Conservation (phyloP, 2,329 filamentous ascomycete species). For the Coniochaeta hoffmannii region DNA sequence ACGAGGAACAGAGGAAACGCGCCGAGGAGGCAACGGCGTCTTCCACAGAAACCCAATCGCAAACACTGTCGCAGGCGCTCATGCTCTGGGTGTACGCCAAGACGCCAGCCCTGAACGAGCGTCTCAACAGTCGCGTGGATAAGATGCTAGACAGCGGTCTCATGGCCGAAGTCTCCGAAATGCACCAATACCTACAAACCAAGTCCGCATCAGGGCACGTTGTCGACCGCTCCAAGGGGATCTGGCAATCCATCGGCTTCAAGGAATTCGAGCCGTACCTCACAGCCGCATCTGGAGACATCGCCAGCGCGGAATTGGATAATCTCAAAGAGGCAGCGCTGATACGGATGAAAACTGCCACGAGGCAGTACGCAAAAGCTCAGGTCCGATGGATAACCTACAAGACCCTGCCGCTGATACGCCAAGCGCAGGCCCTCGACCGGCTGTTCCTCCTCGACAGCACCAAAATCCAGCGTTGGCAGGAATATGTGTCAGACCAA, state of each 20-base stretch:
- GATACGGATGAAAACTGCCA: conserved; percentile 73
- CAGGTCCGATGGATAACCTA: conserved; percentile 83
- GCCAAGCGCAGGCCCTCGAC: conserved; percentile 43
- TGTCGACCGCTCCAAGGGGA: conserved; percentile 71
- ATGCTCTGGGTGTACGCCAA: conserved; percentile 85
- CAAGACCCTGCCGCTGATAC: conserved; percentile 67
- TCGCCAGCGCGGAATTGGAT: conserved; percentile 34
- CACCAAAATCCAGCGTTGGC: conserved; percentile 58
- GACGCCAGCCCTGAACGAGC: conserved; percentile 55
- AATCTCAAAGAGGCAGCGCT: conserved; percentile 52
- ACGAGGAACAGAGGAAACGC: conserved; percentile 62
- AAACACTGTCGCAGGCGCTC: conserved; percentile 39
- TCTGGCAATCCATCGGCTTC: conserved; percentile 96
- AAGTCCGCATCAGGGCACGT: conserved; percentile 34
- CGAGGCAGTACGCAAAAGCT: conserved; percentile 77
- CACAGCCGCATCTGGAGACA: conserved; percentile 26
- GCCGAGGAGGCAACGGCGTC: conserved; percentile 11
- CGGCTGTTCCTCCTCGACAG: conserved; percentile 76
- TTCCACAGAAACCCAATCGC: conserved; percentile 25
- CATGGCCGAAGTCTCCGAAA: conserved; percentile 38
- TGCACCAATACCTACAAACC: conserved; percentile 32
- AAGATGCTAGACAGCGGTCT: conserved; percentile 65
- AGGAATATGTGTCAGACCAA: conserved; percentile 53
- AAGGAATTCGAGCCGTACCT: conserved; percentile 81
- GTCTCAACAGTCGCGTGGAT: conserved; percentile 72